Conservation (phyloP, 352 stramenopile species). For the Elongisporangium anandrum region DNA sequence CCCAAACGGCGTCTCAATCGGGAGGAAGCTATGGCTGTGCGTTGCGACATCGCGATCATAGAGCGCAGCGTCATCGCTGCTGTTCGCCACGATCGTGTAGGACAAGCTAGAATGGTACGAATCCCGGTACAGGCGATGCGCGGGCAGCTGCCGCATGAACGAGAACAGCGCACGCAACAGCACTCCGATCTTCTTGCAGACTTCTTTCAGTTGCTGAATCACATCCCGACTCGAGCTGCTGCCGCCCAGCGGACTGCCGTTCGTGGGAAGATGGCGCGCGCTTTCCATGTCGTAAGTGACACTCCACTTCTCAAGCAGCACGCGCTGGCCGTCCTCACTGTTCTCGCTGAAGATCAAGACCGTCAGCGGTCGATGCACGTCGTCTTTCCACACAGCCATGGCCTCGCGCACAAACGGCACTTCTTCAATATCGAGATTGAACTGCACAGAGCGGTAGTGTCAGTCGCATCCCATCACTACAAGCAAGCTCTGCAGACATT, state of each 20-base stretch:
- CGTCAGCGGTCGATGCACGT: conserved; percentile 61
- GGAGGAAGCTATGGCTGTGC: conserved; percentile 69
- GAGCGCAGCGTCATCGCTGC: conserved; percentile 13
- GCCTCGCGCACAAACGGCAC: conserved; percentile 55
- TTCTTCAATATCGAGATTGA: conserved; percentile 86
- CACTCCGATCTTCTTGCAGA: conserved; percentile 76
- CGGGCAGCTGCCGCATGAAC: conserved; percentile 72
- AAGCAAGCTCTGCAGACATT: not conserved
- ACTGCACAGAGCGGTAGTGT: conserved; percentile 16
- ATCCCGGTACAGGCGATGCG: conserved; percentile 59
- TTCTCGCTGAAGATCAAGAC: conserved; percentile 68
- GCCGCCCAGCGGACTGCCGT: conserved; percentile 3
- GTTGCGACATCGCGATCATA: conserved; percentile 42
- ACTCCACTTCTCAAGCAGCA: conserved; percentile 77
- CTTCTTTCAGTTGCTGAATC: conserved; percentile 76
- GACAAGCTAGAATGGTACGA: conserved; percentile 62
- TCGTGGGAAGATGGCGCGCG: conserved; percentile 18
- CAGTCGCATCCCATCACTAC: not conserved
- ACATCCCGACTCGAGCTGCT: conserved; percentile 45
- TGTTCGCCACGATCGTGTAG: conserved; percentile 40
- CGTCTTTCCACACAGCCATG: conserved; percentile 64
- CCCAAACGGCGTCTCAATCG: conserved; percentile 76
- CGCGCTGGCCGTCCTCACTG: conserved; percentile 23
- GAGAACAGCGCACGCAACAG: conserved; percentile 67
- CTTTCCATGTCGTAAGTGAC: conserved; percentile 35